phyloP scores from a whole-genome alignment of 1,139 yeast species.

The Candida sp. region DNA sequence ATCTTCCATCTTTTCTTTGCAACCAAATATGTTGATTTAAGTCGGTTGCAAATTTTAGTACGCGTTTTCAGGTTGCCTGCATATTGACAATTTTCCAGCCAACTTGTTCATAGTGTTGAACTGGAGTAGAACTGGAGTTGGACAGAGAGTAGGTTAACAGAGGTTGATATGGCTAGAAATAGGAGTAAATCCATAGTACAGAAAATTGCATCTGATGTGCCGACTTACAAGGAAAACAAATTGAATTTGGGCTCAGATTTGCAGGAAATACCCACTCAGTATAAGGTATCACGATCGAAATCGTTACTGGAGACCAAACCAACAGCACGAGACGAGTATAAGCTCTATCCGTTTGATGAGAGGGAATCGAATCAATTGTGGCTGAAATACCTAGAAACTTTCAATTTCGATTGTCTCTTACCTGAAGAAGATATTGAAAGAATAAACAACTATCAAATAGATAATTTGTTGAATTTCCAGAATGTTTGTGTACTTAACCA shows the following conservation, averaged over 20 bases:
- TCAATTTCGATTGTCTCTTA: conserved; percentile 36
- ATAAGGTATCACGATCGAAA: conserved; percentile 14
- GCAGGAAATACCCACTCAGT: conserved; percentile 3
- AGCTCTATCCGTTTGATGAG: conserved; percentile 34
- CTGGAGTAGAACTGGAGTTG: background rate
- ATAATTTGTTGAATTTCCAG: conserved; percentile 35
- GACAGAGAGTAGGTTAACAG: background rate
- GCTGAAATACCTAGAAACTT: conserved; percentile 27
- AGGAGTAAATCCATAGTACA: conserved; percentile 54
- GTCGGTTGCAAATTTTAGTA: conserved; percentile 1
- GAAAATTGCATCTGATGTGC: conserved; percentile 37
- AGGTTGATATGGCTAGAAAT: conserved; percentile 24
- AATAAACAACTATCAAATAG: conserved; percentile 28
- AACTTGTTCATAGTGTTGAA: conserved; percentile 1
- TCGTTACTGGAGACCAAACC: conserved; percentile 10
- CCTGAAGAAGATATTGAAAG: conserved; percentile 26
- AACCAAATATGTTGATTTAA: background rate
- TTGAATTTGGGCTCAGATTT: conserved; percentile 7
- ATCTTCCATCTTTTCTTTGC: conserved; percentile 12
- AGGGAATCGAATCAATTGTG: conserved; percentile 32
- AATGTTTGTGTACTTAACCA: conserved; percentile 34
- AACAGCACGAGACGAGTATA: background rate
- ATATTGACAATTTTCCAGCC: conserved; percentile 3
- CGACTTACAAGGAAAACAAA: conserved; percentile 20
- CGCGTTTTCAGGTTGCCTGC: background rate